Evolutionary conservation across 345 rosid genomes (phyloP), one percentile per base, ranked within the genome.

Genomic region (Heritiera littoralis): DNA sequence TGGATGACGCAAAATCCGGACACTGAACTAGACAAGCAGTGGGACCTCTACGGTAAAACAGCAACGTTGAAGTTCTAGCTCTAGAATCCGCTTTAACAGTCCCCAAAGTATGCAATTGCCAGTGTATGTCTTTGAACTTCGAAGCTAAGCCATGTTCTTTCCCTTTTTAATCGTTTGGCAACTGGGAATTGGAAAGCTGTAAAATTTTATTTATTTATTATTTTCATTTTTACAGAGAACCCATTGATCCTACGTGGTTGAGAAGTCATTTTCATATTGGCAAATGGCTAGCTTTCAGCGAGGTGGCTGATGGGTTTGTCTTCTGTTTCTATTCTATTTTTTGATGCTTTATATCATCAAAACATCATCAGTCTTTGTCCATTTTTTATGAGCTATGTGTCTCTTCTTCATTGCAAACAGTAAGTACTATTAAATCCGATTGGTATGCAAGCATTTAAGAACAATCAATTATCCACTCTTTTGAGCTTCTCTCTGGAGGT

Each of bases 241-340:
- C 77, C 58, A 28, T 72, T 77, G 74, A 51, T 74, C 56, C 63
- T 69, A 76, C 64, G 69, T 84, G 80, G 97, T 88, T 93, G 90
- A 84, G 74, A 60, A 56, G 91, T 93, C 94, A 65, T 86, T 84
- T 86, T 89, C 92, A 10, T 77, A 78, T 84, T 77, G 80, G 94
- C 84, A 84, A 90, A 82, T 72, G 76, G 77, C 87, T 90, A 80
- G 85, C 85, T 92, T 87, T 92, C 94, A 76, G 58, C 61, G 73
- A 66, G 89, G 88, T 86, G 83, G 89, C 84, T 85, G 92, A 89
- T 85, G 86, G 74, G 76, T 76, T 83, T 81, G 54, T 80, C 63
- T 41, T 77, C 69, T 79, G 45, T 83, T 61, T 71, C 84, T 73
- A 35, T 80, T 67, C 58, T 23, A 48, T 20, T 82, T 72, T 73